Evolutionary conservation across 2,329 filamentous ascomycete species (phyloP), one percentile per base, ranked within the genome.

Genomic region (Monosporascus cannonballus): DNA sequence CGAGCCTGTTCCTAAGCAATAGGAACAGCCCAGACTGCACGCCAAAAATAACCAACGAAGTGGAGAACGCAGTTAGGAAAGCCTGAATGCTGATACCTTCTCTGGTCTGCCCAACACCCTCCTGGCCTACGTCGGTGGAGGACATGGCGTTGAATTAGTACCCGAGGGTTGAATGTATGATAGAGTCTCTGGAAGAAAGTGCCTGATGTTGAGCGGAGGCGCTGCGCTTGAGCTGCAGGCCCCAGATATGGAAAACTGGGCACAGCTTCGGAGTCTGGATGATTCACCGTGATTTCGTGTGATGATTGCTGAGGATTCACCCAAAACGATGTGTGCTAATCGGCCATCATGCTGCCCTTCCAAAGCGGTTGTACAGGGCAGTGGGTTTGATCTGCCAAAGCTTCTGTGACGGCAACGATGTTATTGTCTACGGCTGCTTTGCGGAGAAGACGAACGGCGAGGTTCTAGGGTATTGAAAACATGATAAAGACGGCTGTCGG

Each of bases 1-100:
- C 84, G 37, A 96, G 72, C 58, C 89, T 92, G 54, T 89, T 86
- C 59, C 90, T 85, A 42, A 96, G 73, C 1, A 94, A 62, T 6
- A 90, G 68, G 67, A 96, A 96, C n/a, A 87, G 64, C 11, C 85
- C 64, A 37, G 90, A 73, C 65, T 86, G 83, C 5, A 85, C 70
- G 1, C 74, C 78, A 55, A 89, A 89, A 51, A 89, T 70, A 18
- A 81, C 70, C 47, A 86, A 65, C 64, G 84, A 84, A 48, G 82
- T 79, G 37, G 75, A 77, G 57, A 89, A 65, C 42, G 86, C 86
- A 49, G 86, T 83, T 37, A 88, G 62, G 59, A 90, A 89, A n/a
- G 79, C 70, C 20, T 73, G 67, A 48, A 80, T 64, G 56, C 74
- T 76, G 47, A 77, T 73, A 47, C 76, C 74, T 20, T 69, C 42